phyloP scores from a whole-genome alignment of 257 asterid genomes.

The Ilex asprella region DNA sequence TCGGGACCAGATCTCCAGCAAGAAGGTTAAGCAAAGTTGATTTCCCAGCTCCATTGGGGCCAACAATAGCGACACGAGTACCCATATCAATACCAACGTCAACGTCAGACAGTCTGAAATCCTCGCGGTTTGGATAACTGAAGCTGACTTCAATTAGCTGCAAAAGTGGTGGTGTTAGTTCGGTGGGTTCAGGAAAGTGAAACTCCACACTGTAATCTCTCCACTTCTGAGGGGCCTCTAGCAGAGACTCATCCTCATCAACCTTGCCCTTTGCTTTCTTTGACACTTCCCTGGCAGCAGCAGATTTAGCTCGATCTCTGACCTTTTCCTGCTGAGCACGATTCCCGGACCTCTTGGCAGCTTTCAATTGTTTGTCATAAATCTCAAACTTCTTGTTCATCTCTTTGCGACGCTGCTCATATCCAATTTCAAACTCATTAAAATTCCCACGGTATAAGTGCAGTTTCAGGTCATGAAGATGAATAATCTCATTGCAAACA shows the following conservation, averaged over 20 bases:
- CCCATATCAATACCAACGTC: slow-evolving; percentile 80
- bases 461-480: slow-evolving; percentile 26
- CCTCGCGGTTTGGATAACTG: slow-evolving; percentile 50
- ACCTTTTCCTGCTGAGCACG: slow-evolving; percentile 22
- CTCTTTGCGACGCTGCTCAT: slow-evolving; percentile 27
- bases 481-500: slow-evolving; percentile 22
- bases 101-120: slow-evolving; percentile 51
- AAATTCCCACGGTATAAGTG: slow-evolving; percentile 26
- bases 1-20: slow-evolving; percentile 56
- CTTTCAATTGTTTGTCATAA: slow-evolving; percentile 18
- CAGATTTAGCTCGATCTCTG: slow-evolving; percentile 20
- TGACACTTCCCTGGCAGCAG: slow-evolving; percentile 1
- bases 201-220: slow-evolving; percentile 64
- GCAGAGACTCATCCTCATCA: slow-evolving; percentile 20
- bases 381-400: slow-evolving; percentile 23
- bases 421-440: slow-evolving; percentile 22
- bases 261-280: slow-evolving; percentile 22
- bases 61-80: slow-evolving; percentile 68
- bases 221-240: slow-evolving; percentile 63
- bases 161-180: slow-evolving; percentile 58
- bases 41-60: slow-evolving; percentile 77
- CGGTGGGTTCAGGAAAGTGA: slow-evolving; percentile 74
- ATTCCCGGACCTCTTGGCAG: slow-evolving; percentile 27
- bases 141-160: slow-evolving; percentile 65
- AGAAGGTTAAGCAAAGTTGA: slow-evolving; percentile 66